These are phyloP conservation scores for Talaromyces funiculosus DNA, from an alignment of 2,329 filamentous ascomycete genomes.

Conservation along the genomic window DNA sequence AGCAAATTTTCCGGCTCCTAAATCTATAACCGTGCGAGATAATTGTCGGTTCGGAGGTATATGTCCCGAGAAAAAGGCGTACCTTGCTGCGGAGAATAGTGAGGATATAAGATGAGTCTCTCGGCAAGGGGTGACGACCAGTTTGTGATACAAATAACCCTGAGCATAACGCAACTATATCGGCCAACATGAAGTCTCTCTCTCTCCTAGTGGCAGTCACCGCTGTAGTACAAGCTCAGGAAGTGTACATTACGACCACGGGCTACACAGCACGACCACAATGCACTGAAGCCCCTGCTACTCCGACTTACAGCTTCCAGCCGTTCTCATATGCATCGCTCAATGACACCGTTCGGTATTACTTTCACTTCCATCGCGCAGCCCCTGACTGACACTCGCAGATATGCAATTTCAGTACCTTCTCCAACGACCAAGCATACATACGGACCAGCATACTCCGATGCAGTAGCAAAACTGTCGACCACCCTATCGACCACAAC, in stretches of 20 bases:
- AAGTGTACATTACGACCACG: conserved; percentile 24
- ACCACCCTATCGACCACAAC: conserved; percentile 24
- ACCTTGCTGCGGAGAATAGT: background rate
- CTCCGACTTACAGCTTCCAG: conserved; percentile 22
- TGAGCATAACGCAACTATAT: no score
- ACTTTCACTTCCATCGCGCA: background rate
- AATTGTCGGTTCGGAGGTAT: no score
- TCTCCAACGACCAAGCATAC: conserved; percentile 25
- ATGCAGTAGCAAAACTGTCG: conserved; percentile 22
- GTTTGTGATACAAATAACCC: no score
- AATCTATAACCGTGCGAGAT: background rate
- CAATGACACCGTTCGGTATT: conserved; percentile 25
- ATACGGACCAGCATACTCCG: conserved; percentile 25
- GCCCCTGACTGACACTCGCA: conserved; percentile 8
- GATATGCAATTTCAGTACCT: conserved; percentile 29
- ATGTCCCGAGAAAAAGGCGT: no score
- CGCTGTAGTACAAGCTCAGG: conserved; percentile 16
- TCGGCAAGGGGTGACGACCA: background rate
- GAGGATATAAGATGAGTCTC: background rate
- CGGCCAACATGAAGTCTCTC: background rate
- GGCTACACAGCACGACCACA: conserved; percentile 23
- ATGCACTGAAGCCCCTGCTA: conserved; percentile 20
- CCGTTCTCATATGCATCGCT: conserved; percentile 26
- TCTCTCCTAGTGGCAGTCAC: background rate
- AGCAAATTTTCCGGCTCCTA: no score